Evolutionary conservation across 2,329 filamentous ascomycete species (phyloP).

Genomic region (Pseudopithomyces chartarum): DNA sequence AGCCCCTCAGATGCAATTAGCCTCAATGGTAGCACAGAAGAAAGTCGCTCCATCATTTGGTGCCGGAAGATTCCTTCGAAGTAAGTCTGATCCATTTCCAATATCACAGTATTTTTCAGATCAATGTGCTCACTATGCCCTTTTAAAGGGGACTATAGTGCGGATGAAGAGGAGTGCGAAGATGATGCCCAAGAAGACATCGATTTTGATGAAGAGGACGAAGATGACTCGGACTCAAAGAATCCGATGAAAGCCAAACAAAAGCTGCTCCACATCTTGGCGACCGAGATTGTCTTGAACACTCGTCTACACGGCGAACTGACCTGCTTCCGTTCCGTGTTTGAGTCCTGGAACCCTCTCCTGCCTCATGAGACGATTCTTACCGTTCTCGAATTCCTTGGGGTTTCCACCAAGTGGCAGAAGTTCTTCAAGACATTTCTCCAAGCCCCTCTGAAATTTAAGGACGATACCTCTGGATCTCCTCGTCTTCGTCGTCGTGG

Average conservation of each 20-base stretch:
- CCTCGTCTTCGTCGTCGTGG: constrained; percentile 51
- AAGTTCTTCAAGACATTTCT: constrained; percentile 54
- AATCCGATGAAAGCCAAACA: constrained; percentile 39
- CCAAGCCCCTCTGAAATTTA: constrained; percentile 52
- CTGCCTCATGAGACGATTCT: constrained; percentile 54
- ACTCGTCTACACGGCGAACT: constrained; percentile 34
- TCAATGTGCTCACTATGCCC: no score
- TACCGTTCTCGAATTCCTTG: constrained; percentile 51
- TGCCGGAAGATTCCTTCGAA: not conserved
- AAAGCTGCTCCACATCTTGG: constrained; percentile 34
- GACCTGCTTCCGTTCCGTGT: constrained; percentile 37
- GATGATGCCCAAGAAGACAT: not conserved
- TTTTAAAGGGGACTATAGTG: no score
- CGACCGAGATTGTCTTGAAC: constrained; percentile 39
- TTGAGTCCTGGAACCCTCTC: constrained; percentile 37
- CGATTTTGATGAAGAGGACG: constrained; percentile 6
- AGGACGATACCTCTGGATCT: constrained; percentile 35
- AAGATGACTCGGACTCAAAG: constrained; percentile 14
- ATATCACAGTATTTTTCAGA: no score
- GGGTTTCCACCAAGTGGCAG: constrained; percentile 50
- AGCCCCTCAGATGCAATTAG: not conserved
- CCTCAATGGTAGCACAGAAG: not conserved
- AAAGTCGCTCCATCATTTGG: not conserved
- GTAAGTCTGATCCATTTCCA: no score
- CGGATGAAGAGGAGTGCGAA: no score